phyloP scores from a whole-genome alignment of 1,139 yeast species.

The Hemisphaericaspora xylanilytica region DNA sequence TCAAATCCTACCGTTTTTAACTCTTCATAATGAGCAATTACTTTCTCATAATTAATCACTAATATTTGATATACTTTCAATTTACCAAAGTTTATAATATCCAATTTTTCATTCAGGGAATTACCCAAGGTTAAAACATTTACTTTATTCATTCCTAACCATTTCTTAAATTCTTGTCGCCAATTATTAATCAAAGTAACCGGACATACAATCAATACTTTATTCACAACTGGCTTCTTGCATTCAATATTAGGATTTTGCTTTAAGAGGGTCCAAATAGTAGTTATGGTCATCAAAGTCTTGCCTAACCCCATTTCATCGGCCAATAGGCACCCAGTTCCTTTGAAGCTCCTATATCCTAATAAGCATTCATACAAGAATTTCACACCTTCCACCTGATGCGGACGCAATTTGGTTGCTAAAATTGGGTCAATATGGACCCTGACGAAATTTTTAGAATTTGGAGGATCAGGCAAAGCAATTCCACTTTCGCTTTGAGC shows the following conservation, averaged over 20 bases:
- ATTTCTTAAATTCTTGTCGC: conserved; percentile 83
- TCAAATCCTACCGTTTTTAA: conserved; percentile 57
- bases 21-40: conserved; percentile 56
- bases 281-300: conserved; percentile 78
- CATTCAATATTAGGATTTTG: conserved; percentile 57
- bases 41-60: conserved; percentile 84
- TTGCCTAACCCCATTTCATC: conserved; percentile 99
- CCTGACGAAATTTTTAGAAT: conserved; percentile 32
- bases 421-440: conserved; percentile 73
- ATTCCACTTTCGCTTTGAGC: conserved; percentile 8
- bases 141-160: conserved; percentile 73
- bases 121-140: conserved; percentile 57
- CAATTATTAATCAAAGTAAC: conserved; percentile 87
- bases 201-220: conserved; percentile 84
- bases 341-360: conserved; percentile 56
- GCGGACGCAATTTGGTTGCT: conserved; percentile 61
- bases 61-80: conserved; percentile 78
- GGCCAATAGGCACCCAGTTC: conserved; percentile 79
- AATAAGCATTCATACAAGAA: conserved; percentile 81
- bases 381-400: conserved; percentile 78
- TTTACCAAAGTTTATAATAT: conserved; percentile 58
- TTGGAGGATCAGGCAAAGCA: conserved; percentile 11
- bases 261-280: conserved; percentile 79
- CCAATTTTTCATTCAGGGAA: conserved; percentile 54
- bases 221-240: conserved; percentile 41